A percentile compares a stretch with the other conserved stretches of the same genome.
phyloP scores from a whole-genome alignment of 2,329 filamentous ascomycete species.

The Colletotrichum filicis region DNA sequence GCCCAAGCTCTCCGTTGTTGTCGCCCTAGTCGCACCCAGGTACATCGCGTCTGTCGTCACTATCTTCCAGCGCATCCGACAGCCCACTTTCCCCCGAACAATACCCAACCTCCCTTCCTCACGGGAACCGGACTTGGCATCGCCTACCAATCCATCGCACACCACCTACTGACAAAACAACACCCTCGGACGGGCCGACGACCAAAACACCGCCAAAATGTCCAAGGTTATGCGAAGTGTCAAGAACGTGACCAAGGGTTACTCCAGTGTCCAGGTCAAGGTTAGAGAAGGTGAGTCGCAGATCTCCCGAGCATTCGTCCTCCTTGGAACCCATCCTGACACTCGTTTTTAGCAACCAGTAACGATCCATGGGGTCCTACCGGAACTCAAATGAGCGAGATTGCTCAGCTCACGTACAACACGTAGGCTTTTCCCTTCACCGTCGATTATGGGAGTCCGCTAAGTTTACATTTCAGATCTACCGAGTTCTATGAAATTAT shows the following conservation, averaged over 20 bases:
- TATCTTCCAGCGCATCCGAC: conserved; percentile 6
- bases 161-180: neutral
- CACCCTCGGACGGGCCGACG: neutral
- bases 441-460: neutral
- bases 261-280: conserved; percentile 96
- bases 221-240: conserved; percentile 97
- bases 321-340: conserved; percentile 40
- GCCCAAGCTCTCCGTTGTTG: conserved; percentile 21
- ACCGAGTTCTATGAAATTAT: conserved; percentile 99
- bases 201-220: conserved; percentile 67
- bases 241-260: conserved; percentile 99
- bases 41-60: neutral
- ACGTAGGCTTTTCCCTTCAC: conserved; percentile 71
- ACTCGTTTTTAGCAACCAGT: conserved; percentile 80
- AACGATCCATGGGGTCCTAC: conserved; percentile 99
- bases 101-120: conserved; percentile 2
- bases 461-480: conserved; percentile 65
- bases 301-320: neutral
- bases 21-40: conserved; percentile 17
- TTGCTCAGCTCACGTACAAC: conserved; percentile 97
- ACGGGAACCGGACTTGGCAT: neutral
- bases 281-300: conserved; percentile 87
- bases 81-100: conserved; percentile 10
- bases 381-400: conserved; percentile 98
- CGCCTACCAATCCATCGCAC: neutral